Percentiles rank a stretch among this genome's conserved stretches.
phyloP scores from a whole-genome alignment of 2,329 filamentous ascomycete genomes.

The Monilinia aucupariae region DNA sequence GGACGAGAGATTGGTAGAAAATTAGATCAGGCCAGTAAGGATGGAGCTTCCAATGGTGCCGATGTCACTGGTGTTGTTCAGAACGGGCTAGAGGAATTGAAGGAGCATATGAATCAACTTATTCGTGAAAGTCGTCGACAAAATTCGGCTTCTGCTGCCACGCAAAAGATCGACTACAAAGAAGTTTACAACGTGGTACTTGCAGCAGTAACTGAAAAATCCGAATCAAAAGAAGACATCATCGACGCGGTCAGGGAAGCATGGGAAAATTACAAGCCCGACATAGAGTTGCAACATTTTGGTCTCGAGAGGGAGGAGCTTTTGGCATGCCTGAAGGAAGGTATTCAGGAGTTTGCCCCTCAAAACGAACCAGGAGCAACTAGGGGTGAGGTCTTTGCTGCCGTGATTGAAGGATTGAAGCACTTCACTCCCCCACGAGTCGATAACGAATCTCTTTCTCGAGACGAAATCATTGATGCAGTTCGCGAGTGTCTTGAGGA shows the following conservation, averaged over 20 bases:
- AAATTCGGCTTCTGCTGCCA: constrained; percentile 59
- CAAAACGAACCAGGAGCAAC: constrained; percentile 54
- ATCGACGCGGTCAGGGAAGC: constrained; percentile 82
- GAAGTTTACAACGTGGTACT: constrained; percentile 84
- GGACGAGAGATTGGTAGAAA: constrained; percentile 83
- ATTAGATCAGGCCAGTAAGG: constrained; percentile 63
- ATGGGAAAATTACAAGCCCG: constrained; percentile 90
- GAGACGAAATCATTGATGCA: constrained; percentile 77
- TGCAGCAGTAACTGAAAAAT: constrained; percentile 57
- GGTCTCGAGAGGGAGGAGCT: constrained; percentile 89
- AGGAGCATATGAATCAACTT: constrained; percentile 74
- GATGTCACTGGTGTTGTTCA: constrained; percentile 70
- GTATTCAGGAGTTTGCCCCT: constrained; percentile 66
- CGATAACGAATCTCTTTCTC: constrained; percentile 65
- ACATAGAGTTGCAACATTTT: constrained; percentile 84
- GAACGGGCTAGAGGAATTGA: constrained; percentile 74
- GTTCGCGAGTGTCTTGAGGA: constrained; percentile 84
- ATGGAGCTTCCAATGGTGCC: constrained; percentile 43
- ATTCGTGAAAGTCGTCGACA: constrained; percentile 70
- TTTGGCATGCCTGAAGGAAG: constrained; percentile 77
- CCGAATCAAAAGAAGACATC: constrained; percentile 70
- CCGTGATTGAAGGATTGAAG: constrained; percentile 79
- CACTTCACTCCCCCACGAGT: constrained; percentile 71
- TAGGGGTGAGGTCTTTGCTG: constrained; percentile 77
- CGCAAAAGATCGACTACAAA: constrained; percentile 62